Base-by-base conservation (phyloP, 2,329 filamentous ascomycete species). In the Grosmannia penicillata region DNA sequence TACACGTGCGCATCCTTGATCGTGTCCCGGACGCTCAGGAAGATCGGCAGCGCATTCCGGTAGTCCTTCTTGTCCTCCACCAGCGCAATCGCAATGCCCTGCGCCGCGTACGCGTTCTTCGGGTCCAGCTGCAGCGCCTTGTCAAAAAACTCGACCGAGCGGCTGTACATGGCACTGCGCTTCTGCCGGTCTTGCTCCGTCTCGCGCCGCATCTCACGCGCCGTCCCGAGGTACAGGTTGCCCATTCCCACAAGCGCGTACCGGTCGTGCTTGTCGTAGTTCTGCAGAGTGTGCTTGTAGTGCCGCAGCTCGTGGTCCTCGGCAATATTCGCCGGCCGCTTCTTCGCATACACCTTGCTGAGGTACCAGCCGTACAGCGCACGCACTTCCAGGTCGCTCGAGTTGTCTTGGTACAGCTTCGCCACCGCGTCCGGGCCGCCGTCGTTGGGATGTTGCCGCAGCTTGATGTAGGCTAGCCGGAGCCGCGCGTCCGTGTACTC, bases 201-300 rank as follows among this genome's bases (percentile, higher is more conserved):
- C 44, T 91, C 83, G 36, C 87, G 77, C 23, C 84, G 82, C 86
- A 96, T 95, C 57, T 98, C 93, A 49, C 91, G 77, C 9, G 91
- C 91, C 44, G 84, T 77, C 48, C 80, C 67, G 29, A 98, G 70
- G 49, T 89, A 80, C 55, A 98, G 65, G 55, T 98, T 98, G 30
- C 91, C 91, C 89, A 98, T 96, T 13, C 84, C 89, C 21, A 93
- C 87, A 22, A 98, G 66, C 5, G 91, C 85, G 56, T 98, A 98
- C n/a, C 85, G 73, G 55, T 98, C 91, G 55, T 98, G 91, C 67
- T 96, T 98, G 63, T 98, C 89, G 55, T 86, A 81, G 48, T 87
- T 78, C 55, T 93, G 85, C 23, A 98, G 65, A 0, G 89, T 96
- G 57, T 95, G 86, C 61, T 96, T 98, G 68, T 93, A 93, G 55